Base-by-base conservation (phyloP, 2,329 filamentous ascomycete genomes). In the Amauroascus verrucosus region DNA sequence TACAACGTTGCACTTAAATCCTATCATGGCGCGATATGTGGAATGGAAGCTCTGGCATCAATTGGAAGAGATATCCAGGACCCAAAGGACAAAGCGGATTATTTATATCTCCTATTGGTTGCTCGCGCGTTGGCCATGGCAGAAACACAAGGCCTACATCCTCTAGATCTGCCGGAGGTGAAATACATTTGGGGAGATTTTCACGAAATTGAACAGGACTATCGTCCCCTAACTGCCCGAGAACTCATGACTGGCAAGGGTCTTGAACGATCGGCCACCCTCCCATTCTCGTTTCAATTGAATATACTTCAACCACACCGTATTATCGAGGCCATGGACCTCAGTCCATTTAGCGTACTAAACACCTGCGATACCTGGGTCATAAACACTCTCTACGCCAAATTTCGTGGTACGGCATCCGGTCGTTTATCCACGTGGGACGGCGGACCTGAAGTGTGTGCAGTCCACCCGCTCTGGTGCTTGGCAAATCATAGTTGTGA, bases 401-500 rank as follows among this genome's bases (percentile, higher is more conserved):
- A 97, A 67, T 95, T 96, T 68, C 81, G 93, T 22, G 93, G 88
- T 50, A 95, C 90, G 0, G 93, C 93, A 0, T 95, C 88, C 1
- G 91, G 90, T 3, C 80, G 87, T 37, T 84, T 93, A 60, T 88
- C 81, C 57, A 78, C 77, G 0, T 79, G 80, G 61, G 86, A 91
- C 58, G 87, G 89, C 2, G 81, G 87, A 8, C 91, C 93, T 0
- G 93, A 97, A 63, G 85, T 95, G 3, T 88, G 88, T 26, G 91
- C 91, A 26, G 90, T 97, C 26, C 90, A 97, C 70, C 89, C 91
- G 1, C 82, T 95, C 61, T 98, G 93, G 89, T 97, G 90, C 70
- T 76, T 97, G 28, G 90, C 91, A 26, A 98, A 98, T 64, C 93
- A 98, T 67, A 88, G 89, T 67, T 98, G 93, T 70, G 83, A 95